Evolutionary conservation across 306 rosid species (phyloP).

Genomic region (Vicia sativa): DNA sequence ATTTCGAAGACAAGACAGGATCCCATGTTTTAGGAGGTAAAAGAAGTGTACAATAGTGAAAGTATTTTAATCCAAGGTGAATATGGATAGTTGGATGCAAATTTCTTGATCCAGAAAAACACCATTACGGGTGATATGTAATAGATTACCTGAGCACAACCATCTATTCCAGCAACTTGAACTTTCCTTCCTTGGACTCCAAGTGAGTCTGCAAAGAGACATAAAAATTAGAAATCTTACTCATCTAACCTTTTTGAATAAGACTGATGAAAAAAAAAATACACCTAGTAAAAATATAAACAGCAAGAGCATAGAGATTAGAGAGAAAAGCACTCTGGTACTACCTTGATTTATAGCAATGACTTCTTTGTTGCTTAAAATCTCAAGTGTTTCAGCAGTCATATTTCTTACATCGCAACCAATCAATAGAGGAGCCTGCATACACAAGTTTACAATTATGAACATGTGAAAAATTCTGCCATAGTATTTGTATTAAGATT

Average conservation of each 20-base stretch:
- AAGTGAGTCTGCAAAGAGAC: constrained; percentile 63
- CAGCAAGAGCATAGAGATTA: constrained; percentile 5
- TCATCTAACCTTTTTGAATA: constrained; percentile 18
- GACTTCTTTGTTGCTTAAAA: constrained; percentile 78
- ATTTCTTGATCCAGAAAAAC: constrained; percentile 26
- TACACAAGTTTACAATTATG: constrained; percentile 29
- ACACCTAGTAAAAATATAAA: constrained; percentile 5
- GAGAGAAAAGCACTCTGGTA: constrained; percentile 8
- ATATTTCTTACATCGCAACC: constrained; percentile 86
- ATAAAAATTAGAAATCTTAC: constrained; percentile 25
- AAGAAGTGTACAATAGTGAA: constrained; percentile 27
- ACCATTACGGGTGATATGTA: constrained; percentile 24
- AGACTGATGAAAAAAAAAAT: constrained; percentile 10
- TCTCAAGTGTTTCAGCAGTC: constrained; percentile 69
- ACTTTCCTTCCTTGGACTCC: constrained; percentile 97
- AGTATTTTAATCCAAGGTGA: constrained; percentile 24
- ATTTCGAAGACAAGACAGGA: constrained; percentile 6
- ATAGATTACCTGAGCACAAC: constrained; percentile 68
- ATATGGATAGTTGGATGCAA: not conserved
- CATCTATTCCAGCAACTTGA: constrained; percentile 61
- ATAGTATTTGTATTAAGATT: constrained; percentile 7
- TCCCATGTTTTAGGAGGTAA: not conserved
- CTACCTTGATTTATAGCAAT: constrained; percentile 92
- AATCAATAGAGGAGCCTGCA: constrained; percentile 93
- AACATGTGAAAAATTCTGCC: constrained; percentile 31